Base-by-base conservation (phyloP, 73 alveolate species). In the Durusdinium trenchii region DNA sequence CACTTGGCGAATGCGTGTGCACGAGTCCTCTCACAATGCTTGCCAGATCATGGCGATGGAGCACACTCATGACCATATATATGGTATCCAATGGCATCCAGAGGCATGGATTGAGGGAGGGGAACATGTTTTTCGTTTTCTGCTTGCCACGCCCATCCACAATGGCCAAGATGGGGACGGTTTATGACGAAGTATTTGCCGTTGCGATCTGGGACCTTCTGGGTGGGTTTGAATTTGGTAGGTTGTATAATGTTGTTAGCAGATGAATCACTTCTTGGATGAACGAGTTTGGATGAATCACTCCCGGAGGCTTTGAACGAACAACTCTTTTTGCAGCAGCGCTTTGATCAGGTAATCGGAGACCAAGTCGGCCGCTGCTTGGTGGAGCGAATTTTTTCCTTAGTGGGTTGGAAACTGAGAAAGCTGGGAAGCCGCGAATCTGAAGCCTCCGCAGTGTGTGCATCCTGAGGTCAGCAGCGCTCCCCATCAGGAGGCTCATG, bases 1-100 rank as follows among this genome's bases (percentile, higher is more conserved):
- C 16, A 36, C n/a, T n/a, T n/a, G n/a, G n/a, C n/a, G n/a, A n/a
- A 50, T 75, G 36, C 4, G 51, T 38, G 85, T 40, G n/a, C 54
- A 26, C 73, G 30, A 32, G 30, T 23, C n/a, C 30, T 36, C 52
- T 73, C 26, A n/a, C n/a, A n/a, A n/a, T n/a, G 51, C 51, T 32
- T 75, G 26, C 10, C 36, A 87, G 96, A 75, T 89, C 51, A 89
- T 89, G 96, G 96, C 96, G 51, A 89, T 89, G 96, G 96, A 89
- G 96, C 96, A 90, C 54, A 86, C 47, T 86, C 60, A 52, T 69
- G 96, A 90, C 62, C 96, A 90, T 46, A 86, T 90, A 69, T 90
- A 90, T 52, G 96, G 96, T 20, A 46, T 90, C 87, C 96, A 90
- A 32, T 90, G 96, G 96, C 96, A 90, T 51, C 96, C 96, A 46